A percentile compares a stretch with the other conserved stretches of the same genome.
These are phyloP conservation scores for Batkoa obscura DNA, from an alignment of 371 early-diverging fungal genomes.

Conservation along the genomic window DNA sequence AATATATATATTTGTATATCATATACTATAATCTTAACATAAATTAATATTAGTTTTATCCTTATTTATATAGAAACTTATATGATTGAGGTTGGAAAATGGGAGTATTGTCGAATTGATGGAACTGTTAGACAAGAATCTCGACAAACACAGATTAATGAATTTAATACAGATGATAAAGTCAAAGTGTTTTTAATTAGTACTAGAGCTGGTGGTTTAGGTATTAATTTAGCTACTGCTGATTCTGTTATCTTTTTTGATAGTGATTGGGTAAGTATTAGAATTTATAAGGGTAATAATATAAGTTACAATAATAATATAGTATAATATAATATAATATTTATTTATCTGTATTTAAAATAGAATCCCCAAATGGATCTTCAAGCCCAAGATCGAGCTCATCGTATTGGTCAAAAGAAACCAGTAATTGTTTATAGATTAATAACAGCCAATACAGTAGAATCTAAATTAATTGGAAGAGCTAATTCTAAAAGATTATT, in stretches of 20 bases:
- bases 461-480: conserved; percentile 51
- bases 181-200: conserved; percentile 79
- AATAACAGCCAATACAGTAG: conserved; percentile 68
- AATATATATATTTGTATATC: too few species aligned
- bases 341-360: neutral
- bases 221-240: conserved; percentile 86
- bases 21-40: too few species aligned
- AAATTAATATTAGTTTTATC: too few species aligned
- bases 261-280: conserved; percentile 61
- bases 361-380: conserved; percentile 94
- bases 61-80: neutral
- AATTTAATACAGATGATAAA: conserved; percentile 33
- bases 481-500: conserved; percentile 72
- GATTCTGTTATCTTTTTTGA: conserved; percentile 89
- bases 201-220: conserved; percentile 93
- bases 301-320: too few species aligned
- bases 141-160: conserved; percentile 40
- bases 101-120: conserved; percentile 86
- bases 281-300: neutral
- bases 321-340: too few species aligned
- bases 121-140: conserved; percentile 65
- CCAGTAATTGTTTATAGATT: conserved; percentile 83
- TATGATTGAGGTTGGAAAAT: conserved; percentile 31
- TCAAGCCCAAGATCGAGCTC: conserved; percentile 93
- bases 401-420: conserved; percentile 87